Conservation (phyloP, 1,139 yeast species). For the Debaryomyces nepalensis region DNA sequence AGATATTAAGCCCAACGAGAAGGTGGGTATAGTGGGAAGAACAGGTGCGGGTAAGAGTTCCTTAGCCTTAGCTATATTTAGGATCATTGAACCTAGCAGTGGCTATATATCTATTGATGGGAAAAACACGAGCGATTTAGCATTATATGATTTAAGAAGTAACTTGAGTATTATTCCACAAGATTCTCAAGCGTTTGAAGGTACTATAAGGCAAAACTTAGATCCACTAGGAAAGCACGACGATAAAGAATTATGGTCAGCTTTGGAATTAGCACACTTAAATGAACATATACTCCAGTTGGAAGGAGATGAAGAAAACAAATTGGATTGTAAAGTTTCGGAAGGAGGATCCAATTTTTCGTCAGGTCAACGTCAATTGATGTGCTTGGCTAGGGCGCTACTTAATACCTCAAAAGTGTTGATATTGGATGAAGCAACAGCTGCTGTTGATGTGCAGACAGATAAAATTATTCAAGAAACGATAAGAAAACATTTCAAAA, state of each 20-base stretch:
- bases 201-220: constrained; percentile 61
- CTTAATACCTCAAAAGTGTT: constrained; percentile 61
- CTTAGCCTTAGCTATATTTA: constrained; percentile 41
- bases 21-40: constrained; percentile 47
- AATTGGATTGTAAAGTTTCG: constrained; percentile 50
- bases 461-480: constrained; percentile 77
- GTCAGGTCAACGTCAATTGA: constrained; percentile 76
- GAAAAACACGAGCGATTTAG: constrained; percentile 49
- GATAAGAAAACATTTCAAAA: constrained; percentile 62
- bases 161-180: constrained; percentile 69
- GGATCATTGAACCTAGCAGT: constrained; percentile 39
- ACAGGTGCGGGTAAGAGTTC: constrained; percentile 51
- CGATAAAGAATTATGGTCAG: constrained; percentile 60
- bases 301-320: constrained; percentile 28
- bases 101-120: constrained; percentile 51
- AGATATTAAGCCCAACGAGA: constrained; percentile 36
- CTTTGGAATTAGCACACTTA: constrained; percentile 56
- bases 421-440: constrained; percentile 83
- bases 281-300: constrained; percentile 48
- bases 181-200: constrained; percentile 69
- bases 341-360: constrained; percentile 80
- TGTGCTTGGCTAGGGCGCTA: constrained; percentile 77
- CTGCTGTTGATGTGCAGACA: constrained; percentile 82
- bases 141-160: constrained; percentile 55
- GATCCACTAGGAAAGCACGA: constrained; percentile 59